phyloP scores from a whole-genome alignment of 371 early-diverging fungal genomes.

The Apophysomyces trapeziformis region DNA sequence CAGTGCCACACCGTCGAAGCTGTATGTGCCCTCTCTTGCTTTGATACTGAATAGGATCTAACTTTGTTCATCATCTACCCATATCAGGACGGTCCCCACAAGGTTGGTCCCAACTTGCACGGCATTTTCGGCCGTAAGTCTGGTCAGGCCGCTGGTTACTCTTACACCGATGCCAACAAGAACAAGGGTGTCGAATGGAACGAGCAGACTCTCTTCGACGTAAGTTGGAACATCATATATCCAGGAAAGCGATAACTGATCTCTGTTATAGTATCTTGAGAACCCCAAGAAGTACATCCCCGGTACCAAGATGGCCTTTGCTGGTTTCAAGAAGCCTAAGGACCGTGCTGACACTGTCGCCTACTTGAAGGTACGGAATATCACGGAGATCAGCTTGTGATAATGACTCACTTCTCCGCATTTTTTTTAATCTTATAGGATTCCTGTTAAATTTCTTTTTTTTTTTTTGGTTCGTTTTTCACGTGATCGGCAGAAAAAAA shows the following conservation, averaged over 20 bases:
- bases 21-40: constrained; percentile 46
- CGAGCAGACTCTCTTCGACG: constrained; percentile 84
- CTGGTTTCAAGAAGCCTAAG: constrained; percentile 97
- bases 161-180: constrained; percentile 95
- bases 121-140: constrained; percentile 92
- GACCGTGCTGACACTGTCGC: constrained; percentile 89
- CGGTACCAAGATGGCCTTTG: constrained; percentile 98
- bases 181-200: constrained; percentile 87
- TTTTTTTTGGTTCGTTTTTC: too few species aligned
- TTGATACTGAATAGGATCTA: not conserved
- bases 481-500: not conserved
- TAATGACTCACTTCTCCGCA: constrained; percentile 7
- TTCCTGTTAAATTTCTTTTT: constrained; percentile 3
- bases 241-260: not conserved
- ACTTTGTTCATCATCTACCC: not conserved
- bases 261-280: constrained; percentile 70
- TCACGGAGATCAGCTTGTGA: constrained; percentile 23
- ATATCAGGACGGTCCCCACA: constrained; percentile 80
- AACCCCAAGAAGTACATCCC: constrained; percentile 98
- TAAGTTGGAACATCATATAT: constrained; percentile 5
- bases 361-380: constrained; percentile 77
- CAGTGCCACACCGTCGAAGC: constrained; percentile 97
- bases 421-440: constrained; percentile 3
- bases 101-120: constrained; percentile 96
- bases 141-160: constrained; percentile 86